phyloP scores from a whole-genome alignment of 148 eudicot genomes.

The Amaranthus hypochondriacus region DNA sequence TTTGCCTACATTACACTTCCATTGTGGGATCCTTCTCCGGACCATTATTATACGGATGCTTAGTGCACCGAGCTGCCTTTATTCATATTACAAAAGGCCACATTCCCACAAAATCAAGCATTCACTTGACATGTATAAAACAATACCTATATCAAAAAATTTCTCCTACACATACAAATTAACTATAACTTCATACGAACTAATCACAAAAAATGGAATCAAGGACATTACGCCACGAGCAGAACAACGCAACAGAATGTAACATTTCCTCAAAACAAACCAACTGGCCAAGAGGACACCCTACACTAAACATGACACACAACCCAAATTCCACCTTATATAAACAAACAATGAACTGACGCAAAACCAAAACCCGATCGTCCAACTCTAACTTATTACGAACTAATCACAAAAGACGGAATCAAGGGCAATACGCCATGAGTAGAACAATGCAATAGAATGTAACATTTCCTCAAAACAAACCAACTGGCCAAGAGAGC shows the following conservation, averaged over 20 bases:
- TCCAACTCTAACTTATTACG: neutral
- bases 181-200: neutral
- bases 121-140: neutral
- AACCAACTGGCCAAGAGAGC: too few relatives aligned
- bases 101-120: constrained; percentile 1
- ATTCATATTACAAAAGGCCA: neutral
- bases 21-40: too few relatives aligned
- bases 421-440: neutral
- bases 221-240: neutral
- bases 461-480: neutral
- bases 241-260: neutral
- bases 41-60: too few relatives aligned
- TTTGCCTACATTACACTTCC: neutral
- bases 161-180: too few relatives aligned
- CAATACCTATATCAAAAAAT: too few relatives aligned
- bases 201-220: neutral
- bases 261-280: neutral
- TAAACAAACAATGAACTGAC: too few relatives aligned
- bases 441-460: neutral
- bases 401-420: neutral
- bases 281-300: too few relatives aligned
- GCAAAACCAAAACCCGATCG: too few relatives aligned
- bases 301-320: too few relatives aligned
- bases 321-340: too few relatives aligned
- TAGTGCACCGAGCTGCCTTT: too few relatives aligned